phyloP scores from a whole-genome alignment of 1,139 yeast species.

The Yarrowia galli region DNA sequence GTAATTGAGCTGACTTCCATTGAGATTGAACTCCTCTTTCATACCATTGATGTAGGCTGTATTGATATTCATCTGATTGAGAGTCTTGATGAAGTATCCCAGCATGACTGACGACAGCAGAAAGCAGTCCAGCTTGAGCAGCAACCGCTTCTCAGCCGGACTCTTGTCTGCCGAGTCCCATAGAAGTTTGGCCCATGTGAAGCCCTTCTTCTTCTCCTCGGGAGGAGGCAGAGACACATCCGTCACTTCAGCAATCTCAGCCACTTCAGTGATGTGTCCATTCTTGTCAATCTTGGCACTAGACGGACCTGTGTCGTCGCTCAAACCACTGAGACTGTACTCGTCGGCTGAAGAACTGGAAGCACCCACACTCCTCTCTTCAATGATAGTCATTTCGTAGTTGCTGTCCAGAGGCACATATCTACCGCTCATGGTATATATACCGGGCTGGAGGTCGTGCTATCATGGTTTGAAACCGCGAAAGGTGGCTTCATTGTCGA shows the following conservation, averaged over 20 bases:
- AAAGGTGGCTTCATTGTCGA: slow-evolving; percentile 18
- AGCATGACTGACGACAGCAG: slow-evolving; percentile 45
- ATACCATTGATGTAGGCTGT: slow-evolving; percentile 70
- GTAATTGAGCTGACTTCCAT: slow-evolving; percentile 59
- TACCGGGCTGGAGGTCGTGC: neutral
- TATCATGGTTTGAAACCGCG: neutral
- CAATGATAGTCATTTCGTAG: slow-evolving; percentile 23
- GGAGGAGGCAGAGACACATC: neutral
- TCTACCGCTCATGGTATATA: slow-evolving; percentile 17
- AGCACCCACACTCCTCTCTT: neutral
- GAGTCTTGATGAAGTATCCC: slow-evolving; percentile 47
- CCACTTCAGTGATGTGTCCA: neutral
- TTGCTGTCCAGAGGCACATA: slow-evolving; percentile 6
- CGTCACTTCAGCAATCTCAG: neutral
- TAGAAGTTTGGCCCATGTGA: slow-evolving; percentile 42
- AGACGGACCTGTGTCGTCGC: neutral
- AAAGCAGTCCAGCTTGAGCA: slow-evolving; percentile 48
- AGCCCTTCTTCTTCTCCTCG: neutral
- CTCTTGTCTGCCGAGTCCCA: slow-evolving; percentile 50
- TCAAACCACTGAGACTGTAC: slow-evolving; percentile 13
- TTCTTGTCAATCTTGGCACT: neutral
- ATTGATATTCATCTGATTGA: slow-evolving; percentile 45
- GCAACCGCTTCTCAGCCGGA: slow-evolving; percentile 45
- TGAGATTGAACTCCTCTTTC: slow-evolving; percentile 58
- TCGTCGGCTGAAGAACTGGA: slow-evolving; percentile 6